Conservation (phyloP, 108 stramenopile genomes). For the Fragilaria crotonensis region DNA sequence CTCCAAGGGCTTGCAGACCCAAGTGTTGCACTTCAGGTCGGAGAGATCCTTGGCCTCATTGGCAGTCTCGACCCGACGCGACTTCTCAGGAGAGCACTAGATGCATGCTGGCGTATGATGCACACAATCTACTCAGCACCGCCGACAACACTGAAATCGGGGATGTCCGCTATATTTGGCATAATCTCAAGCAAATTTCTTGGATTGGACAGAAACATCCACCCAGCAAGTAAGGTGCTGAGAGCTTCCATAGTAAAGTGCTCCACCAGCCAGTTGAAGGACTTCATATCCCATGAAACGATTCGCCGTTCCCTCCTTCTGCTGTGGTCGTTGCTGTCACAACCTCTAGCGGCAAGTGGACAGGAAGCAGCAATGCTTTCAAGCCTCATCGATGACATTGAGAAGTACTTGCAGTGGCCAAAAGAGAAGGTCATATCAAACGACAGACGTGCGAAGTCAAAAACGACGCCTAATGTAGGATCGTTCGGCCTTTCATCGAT, state of each 20-base stretch:
- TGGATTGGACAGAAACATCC: no score
- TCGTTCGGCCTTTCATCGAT: background rate
- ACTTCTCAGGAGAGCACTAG: background rate
- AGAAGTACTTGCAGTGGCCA: no score
- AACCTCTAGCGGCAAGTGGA: background rate
- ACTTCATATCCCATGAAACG: background rate
- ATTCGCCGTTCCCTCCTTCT: background rate
- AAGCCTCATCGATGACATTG: background rate
- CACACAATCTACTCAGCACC: conserved; percentile 6
- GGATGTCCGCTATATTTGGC: no score
- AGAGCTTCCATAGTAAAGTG: background rate
- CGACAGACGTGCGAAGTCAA: background rate
- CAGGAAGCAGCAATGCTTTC: background rate
- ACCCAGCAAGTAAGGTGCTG: background rate
- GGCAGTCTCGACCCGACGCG: background rate
- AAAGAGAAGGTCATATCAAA: conserved; percentile 6
- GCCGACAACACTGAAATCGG: no score
- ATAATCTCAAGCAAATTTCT: no score
- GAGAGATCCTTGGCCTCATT: background rate
- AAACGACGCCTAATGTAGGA: background rate
- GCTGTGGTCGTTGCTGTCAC: background rate
- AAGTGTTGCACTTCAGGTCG: background rate
- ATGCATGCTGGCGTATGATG: conserved; percentile 2
- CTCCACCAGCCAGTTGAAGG: background rate
- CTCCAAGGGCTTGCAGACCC: background rate